Evolutionary conservation across 768 basidiomycete species (phyloP).

Genomic region (Hebeloma cylindrosporum): DNA sequence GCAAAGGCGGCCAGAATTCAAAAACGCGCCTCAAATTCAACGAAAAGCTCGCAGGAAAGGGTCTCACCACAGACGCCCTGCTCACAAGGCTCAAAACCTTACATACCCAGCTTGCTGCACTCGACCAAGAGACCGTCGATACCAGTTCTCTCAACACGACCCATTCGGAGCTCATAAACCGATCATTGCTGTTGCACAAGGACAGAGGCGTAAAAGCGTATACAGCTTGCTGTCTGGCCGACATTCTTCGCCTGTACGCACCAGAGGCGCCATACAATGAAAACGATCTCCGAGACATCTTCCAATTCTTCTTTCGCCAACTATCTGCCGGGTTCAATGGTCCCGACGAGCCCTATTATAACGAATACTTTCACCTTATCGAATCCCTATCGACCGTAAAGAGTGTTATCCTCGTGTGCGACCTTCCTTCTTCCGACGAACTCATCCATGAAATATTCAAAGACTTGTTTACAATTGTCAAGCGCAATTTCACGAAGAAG

Average conservation of each 20-base stretch:
- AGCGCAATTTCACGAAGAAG: conserved; percentile 72
- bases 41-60: conserved; percentile 79
- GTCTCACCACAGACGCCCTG: conserved; percentile 75
- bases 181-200: conserved; percentile 86
- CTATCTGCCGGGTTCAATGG: conserved; percentile 73
- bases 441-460: conserved; percentile 82
- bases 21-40: conserved; percentile 71
- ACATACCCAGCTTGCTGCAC: conserved; percentile 71
- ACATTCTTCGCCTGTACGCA: conserved; percentile 90
- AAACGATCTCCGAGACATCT: conserved; percentile 89
- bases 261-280: conserved; percentile 96
- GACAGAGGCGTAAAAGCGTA: conserved; percentile 96
- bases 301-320: conserved; percentile 93
- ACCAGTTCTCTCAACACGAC: conserved; percentile 64
- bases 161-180: conserved; percentile 77
- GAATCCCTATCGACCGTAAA: conserved; percentile 94
- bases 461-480: conserved; percentile 77
- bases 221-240: conserved; percentile 91
- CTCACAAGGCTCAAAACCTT: conserved; percentile 83
- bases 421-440: conserved; percentile 84
- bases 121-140: conserved; percentile 90
- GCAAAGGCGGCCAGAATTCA: conserved; percentile 52
- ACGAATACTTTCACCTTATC: conserved; percentile 92
- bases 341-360: conserved; percentile 80
- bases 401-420: conserved; percentile 91